Evolutionary conservation across 257 asterid species (phyloP).

Genomic region (Thymus quinquecostatus): DNA sequence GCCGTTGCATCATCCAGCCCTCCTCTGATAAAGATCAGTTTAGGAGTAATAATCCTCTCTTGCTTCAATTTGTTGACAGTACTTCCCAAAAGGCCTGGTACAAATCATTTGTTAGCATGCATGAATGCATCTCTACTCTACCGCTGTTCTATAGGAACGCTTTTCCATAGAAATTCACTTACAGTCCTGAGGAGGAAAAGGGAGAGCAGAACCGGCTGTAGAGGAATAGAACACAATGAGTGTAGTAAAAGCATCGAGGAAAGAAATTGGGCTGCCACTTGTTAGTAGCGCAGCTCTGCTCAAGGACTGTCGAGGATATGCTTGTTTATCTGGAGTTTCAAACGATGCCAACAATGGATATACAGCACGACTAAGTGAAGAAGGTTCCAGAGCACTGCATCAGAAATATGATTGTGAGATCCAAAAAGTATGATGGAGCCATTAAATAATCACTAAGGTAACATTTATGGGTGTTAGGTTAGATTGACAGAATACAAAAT

Average conservation of each 20-base stretch:
- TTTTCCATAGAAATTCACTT: constrained; percentile 42
- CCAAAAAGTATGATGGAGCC: constrained; percentile 4
- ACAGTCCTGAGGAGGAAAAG: constrained; percentile 99
- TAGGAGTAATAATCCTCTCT: constrained; percentile 89
- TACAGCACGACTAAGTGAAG: constrained; percentile 84
- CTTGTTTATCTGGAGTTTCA: constrained; percentile 85
- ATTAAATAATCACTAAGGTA: constrained; percentile 7
- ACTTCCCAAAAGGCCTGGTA: constrained; percentile 78
- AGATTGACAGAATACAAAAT: too few species aligned
- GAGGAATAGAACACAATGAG: constrained; percentile 91
- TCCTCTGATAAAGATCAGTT: constrained; percentile 72
- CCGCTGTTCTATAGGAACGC: background rate
- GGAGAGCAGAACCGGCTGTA: constrained; percentile 81
- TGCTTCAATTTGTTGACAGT: constrained; percentile 85
- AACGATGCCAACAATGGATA: constrained; percentile 83
- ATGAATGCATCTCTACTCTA: background rate
- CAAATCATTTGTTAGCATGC: constrained; percentile 17
- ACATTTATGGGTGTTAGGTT: too few species aligned
- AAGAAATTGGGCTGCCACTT: constrained; percentile 95
- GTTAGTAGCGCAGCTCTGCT: constrained; percentile 97
- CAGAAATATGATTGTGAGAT: constrained; percentile 37
- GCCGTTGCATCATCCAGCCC: constrained; percentile 86
- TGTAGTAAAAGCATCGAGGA: constrained; percentile 89
- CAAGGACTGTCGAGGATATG: constrained; percentile 96
- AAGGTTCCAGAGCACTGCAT: constrained; percentile 93